Evolutionary conservation across 1,284 basidiomycete species (phyloP).

Genomic region (Ustilago hordei): DNA sequence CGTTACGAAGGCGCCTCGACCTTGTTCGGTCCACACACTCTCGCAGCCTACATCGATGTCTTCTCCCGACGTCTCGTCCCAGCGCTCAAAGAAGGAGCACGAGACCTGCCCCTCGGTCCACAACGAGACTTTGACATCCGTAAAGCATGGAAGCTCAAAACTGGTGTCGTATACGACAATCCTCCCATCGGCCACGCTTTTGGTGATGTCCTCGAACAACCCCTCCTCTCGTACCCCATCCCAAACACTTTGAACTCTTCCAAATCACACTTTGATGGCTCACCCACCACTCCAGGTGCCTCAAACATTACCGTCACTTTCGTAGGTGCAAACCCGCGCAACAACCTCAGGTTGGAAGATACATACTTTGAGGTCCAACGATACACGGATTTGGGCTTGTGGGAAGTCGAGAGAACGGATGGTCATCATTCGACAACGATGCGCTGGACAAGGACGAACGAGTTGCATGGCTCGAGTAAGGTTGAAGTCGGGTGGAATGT

Average conservation of each 20-base stretch:
- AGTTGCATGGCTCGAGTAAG: slow-evolving; percentile 36
- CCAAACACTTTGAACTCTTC: slow-evolving; percentile 69
- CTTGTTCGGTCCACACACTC: slow-evolving; percentile 82
- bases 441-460: slow-evolving; percentile 73
- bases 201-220: slow-evolving; percentile 78
- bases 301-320: slow-evolving; percentile 77
- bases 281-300: slow-evolving; percentile 7
- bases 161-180: slow-evolving; percentile 54
- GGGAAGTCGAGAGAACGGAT: slow-evolving; percentile 78
- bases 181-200: slow-evolving; percentile 74
- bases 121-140: slow-evolving; percentile 78
- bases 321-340: slow-evolving; percentile 83
- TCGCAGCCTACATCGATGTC: slow-evolving; percentile 83
- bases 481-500: slow-evolving; percentile 52
- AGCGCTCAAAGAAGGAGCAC: slow-evolving; percentile 71
- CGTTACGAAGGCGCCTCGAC: slow-evolving; percentile 86
- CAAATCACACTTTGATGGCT: slow-evolving; percentile 3
- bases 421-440: slow-evolving; percentile 83
- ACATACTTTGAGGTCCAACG: slow-evolving; percentile 80
- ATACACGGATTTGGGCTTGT: slow-evolving; percentile 71
- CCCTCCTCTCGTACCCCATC: slow-evolving; percentile 73
- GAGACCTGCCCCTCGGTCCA: slow-evolving; percentile 75
- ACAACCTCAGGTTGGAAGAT: slow-evolving; percentile 80
- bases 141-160: slow-evolving; percentile 73
- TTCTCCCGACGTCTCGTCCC: slow-evolving; percentile 71